Percentiles rank a stretch among this genome's conserved stretches.
Conservation (phyloP, 1,284 basidiomycete species). For the Lignosus rhinocerotis region DNA sequence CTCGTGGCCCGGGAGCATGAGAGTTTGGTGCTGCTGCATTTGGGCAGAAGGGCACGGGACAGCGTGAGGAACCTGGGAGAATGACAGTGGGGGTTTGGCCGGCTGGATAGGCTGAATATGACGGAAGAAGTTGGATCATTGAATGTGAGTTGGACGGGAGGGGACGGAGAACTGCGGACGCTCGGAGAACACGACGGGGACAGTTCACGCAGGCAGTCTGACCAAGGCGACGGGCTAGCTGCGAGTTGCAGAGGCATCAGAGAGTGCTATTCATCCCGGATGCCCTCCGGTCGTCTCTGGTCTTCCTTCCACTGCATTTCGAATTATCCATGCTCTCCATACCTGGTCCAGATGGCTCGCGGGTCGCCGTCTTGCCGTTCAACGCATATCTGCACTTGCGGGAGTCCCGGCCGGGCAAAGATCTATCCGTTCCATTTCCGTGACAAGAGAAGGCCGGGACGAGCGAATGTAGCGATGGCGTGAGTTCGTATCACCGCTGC, state of each 20-base stretch:
- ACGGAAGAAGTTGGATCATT: not conserved
- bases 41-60: not conserved
- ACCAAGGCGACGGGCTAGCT: not conserved
- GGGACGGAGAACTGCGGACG: not conserved
- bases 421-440: not conserved
- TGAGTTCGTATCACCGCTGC: too few species aligned
- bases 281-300: not conserved
- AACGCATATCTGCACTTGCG: not conserved
- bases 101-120: not conserved
- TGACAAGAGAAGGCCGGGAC: not conserved
- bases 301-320: not conserved
- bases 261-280: not conserved
- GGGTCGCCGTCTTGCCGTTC: not conserved
- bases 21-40: not conserved
- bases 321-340: not conserved
- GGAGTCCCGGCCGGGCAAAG: not conserved
- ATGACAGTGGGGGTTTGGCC: not conserved
- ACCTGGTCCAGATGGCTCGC: not conserved
- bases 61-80: not conserved
- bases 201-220: not conserved
- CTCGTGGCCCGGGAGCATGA: not conserved
- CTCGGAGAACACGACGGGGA: not conserved
- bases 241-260: not conserved
- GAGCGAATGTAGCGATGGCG: too few species aligned
- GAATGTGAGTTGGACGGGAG: not conserved